Evolutionary conservation across 495 filamentous ascomycete species (phyloP), one percentile per base, ranked within the genome.

Genomic region (Trichoderma virens): DNA sequence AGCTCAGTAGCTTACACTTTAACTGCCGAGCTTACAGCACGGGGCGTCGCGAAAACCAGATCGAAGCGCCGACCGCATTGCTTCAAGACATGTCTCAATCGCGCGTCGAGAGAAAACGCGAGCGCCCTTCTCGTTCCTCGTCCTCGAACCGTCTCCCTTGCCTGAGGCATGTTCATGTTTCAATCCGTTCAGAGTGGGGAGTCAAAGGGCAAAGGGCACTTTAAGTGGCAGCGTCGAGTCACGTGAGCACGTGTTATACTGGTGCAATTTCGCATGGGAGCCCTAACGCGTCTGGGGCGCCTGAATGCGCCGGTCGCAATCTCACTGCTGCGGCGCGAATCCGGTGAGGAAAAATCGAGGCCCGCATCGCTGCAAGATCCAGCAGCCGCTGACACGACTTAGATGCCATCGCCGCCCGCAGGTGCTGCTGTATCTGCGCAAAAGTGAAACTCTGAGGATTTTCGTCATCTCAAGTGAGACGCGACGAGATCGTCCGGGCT

Each of bases 201-300:
- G 11, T 4, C 51, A 13, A 30, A 56, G 27, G 51, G 51, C 4
- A 56, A 23, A 7, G 7, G 45, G 5, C 16, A 28, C n/a, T n/a
- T n/a, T n/a, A 30, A 56, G 27, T 56, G 51, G 51, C 51, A 9
- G 51, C 27, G 20, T 8, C 1, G 1, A 1, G 25, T 56, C 51
- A 56, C 51, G 51, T 56, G 51, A 56, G 11, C 23, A 28, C 51
- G 51, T 56, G 51, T 56, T 11, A 13, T 0, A 1, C 51, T 56
- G 51, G 51, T 23, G 51, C 51, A 28, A 16, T 2, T n/a, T 27
- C 23, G 6, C 51, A 9, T 7, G 3, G 16, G 23, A 56, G 51
- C 51, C 23, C 51, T 30, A 56, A 56, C 51, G 51, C 51, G 51
- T 56, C 51, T 14, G 28, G 11, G 51, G 23, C 51, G 51, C 51